phyloP scores from a whole-genome alignment of 208 protist species.

The Herpetomonas muscarum region DNA sequence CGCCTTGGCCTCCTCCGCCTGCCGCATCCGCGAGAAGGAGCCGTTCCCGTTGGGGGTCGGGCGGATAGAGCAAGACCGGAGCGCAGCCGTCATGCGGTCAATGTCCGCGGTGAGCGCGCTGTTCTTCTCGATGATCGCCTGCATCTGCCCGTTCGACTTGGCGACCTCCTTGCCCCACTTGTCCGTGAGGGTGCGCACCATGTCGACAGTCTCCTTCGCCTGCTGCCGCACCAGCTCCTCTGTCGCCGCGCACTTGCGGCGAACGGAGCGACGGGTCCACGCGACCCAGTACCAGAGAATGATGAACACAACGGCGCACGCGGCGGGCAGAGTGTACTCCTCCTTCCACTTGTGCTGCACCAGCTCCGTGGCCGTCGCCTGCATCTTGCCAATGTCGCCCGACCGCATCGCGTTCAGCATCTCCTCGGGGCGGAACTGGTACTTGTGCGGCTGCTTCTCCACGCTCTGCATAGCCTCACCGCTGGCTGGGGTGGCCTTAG shows the following conservation, averaged over 20 bases:
- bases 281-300: slow-evolving; percentile 73
- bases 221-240: slow-evolving; percentile 47
- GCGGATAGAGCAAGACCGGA: slow-evolving; percentile 62
- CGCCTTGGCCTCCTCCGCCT: background rate
- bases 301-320: slow-evolving; percentile 43
- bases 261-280: slow-evolving; percentile 52
- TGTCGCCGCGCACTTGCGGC: slow-evolving; percentile 42
- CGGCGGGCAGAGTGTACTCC: slow-evolving; percentile 60
- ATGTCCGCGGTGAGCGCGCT: slow-evolving; percentile 72
- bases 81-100: slow-evolving; percentile 73
- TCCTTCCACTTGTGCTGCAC: slow-evolving; percentile 69
- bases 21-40: background rate
- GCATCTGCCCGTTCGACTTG: slow-evolving; percentile 57
- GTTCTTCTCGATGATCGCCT: slow-evolving; percentile 81
- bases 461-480: no score
- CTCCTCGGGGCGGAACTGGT: slow-evolving; percentile 39
- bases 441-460: slow-evolving; percentile 4
- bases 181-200: slow-evolving; percentile 41
- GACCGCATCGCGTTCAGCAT: slow-evolving; percentile 55
- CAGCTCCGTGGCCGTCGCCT: slow-evolving; percentile 54
- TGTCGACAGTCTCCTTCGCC: slow-evolving; percentile 51
- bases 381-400: slow-evolving; percentile 55
- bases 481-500: no score
- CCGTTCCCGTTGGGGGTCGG: slow-evolving; percentile 12
- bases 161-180: slow-evolving; percentile 61